A percentile compares a stretch with the other conserved stretches of the same genome.
Evolutionary conservation across 1,284 basidiomycete genomes (phyloP).

Genomic region (Ustilago crameri): DNA sequence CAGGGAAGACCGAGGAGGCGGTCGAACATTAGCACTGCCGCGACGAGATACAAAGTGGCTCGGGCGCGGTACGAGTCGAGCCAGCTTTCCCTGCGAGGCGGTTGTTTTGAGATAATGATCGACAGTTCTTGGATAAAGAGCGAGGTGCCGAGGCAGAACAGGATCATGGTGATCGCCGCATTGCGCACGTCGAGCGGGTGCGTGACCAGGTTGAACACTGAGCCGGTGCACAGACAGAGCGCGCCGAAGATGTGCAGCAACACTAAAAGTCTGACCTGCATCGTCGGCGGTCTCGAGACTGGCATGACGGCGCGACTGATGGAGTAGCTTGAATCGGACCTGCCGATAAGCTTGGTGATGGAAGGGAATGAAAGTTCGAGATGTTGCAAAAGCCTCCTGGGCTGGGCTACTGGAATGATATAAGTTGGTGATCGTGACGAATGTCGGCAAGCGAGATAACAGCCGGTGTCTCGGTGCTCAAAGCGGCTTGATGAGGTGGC

Average conservation of each 20-base stretch:
- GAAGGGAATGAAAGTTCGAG: too few relatives aligned
- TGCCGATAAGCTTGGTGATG: neutral
- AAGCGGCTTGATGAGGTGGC: too few relatives aligned
- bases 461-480: too few relatives aligned
- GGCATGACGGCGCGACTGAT: too few relatives aligned
- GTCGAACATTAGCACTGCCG: constrained; percentile 13
- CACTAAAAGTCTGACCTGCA: constrained; percentile 1
- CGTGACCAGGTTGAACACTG: constrained; percentile 9
- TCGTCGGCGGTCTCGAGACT: neutral
- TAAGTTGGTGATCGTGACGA: too few relatives aligned
- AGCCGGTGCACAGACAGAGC: neutral
- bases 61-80: constrained; percentile 5
- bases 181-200: constrained; percentile 14
- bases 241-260: constrained; percentile 15
- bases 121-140: constrained; percentile 13
- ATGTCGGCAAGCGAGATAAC: too few relatives aligned
- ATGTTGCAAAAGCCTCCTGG: too few relatives aligned
- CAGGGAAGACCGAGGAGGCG: constrained; percentile 10
- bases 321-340: neutral
- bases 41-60: constrained; percentile 8
- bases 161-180: constrained; percentile 6
- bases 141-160: neutral
- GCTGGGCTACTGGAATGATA: too few relatives aligned
- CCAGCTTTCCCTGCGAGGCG: neutral
- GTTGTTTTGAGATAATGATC: neutral